Percentiles rank a stretch among this genome's conserved stretches.
Evolutionary conservation across 768 basidiomycete species (phyloP).

Genomic region (Trametopsis cervina): DNA sequence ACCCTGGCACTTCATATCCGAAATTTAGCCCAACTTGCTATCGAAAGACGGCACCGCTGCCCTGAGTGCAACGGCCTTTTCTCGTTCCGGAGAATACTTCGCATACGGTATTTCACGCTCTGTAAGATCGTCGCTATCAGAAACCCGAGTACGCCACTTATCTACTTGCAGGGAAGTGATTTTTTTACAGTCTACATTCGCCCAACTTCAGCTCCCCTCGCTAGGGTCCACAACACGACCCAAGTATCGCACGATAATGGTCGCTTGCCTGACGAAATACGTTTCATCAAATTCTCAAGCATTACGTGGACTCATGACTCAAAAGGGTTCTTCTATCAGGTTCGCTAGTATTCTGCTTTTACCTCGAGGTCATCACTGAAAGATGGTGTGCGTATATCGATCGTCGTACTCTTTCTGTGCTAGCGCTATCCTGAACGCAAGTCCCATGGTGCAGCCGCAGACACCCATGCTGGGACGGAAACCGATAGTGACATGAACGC

Average conservation of each 20-base stretch:
- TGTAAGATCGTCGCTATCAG: slow-evolving; percentile 31
- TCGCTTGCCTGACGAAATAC: slow-evolving; percentile 58
- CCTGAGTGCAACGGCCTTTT: slow-evolving; percentile 52
- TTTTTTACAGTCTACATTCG: slow-evolving; percentile 65
- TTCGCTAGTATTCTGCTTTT: slow-evolving; percentile 15
- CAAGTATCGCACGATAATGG: slow-evolving; percentile 38
- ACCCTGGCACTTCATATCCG: background rate
- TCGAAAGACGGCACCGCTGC: slow-evolving; percentile 68
- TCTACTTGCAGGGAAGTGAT: slow-evolving; percentile 57
- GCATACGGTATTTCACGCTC: slow-evolving; percentile 75
- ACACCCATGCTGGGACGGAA: slow-evolving; percentile 50
- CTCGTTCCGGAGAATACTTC: slow-evolving; percentile 58
- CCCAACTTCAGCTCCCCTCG: slow-evolving; percentile 51
- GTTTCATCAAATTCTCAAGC: slow-evolving; percentile 70
- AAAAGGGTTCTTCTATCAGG: slow-evolving; percentile 83
- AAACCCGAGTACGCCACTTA: background rate
- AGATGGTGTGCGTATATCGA: background rate
- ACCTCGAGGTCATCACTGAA: background rate
- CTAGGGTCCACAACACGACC: slow-evolving; percentile 26
- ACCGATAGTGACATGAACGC: slow-evolving; percentile 60
- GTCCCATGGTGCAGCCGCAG: slow-evolving; percentile 37
- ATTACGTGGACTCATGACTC: slow-evolving; percentile 73
- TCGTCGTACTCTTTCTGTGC: background rate
- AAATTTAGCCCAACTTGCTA: slow-evolving; percentile 66
- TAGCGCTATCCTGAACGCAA: slow-evolving; percentile 49